phyloP scores from a whole-genome alignment of 139 green algal genomes.

The Spirogloea muscicola region DNA sequence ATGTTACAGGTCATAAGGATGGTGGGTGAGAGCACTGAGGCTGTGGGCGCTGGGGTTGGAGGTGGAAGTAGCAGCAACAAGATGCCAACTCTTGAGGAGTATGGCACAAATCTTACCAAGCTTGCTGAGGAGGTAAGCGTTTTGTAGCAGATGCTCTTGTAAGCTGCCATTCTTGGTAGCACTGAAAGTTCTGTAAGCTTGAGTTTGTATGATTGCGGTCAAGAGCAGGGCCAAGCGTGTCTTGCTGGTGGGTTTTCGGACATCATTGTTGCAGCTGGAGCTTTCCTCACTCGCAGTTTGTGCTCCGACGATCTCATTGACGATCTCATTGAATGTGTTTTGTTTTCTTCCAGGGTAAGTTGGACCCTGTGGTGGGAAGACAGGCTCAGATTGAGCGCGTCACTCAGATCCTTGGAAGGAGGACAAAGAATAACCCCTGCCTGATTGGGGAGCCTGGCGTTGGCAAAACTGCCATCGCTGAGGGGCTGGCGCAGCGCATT shows the following conservation, averaged over 20 bases:
- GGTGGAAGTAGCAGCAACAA: conserved; percentile 81
- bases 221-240: no score
- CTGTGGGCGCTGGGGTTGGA: conserved; percentile 76
- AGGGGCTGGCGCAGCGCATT: conserved; percentile 96
- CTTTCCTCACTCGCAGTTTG: no score
- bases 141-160: no score
- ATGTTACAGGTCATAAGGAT: conserved; percentile 88
- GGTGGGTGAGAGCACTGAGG: conserved; percentile 96
- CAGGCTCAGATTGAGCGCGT: conserved; percentile 97
- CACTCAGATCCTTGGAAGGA: conserved; percentile 95
- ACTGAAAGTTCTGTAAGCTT: no score
- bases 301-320: no score
- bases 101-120: conserved; percentile 95
- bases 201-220: no score
- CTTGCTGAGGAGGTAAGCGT: no score
- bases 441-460: conserved; percentile 97
- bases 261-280: no score
- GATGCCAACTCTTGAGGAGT: conserved; percentile 97
- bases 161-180: no score
- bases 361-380: conserved; percentile 93
- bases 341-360: conserved; percentile 75
- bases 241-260: no score
- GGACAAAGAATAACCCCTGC: conserved; percentile 99
- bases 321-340: no score
- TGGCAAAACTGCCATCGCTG: conserved; percentile 96